These are phyloP conservation scores for Ogataea paradorogensis DNA, from an alignment of 805 yeast genomes.

Conservation along the genomic window DNA sequence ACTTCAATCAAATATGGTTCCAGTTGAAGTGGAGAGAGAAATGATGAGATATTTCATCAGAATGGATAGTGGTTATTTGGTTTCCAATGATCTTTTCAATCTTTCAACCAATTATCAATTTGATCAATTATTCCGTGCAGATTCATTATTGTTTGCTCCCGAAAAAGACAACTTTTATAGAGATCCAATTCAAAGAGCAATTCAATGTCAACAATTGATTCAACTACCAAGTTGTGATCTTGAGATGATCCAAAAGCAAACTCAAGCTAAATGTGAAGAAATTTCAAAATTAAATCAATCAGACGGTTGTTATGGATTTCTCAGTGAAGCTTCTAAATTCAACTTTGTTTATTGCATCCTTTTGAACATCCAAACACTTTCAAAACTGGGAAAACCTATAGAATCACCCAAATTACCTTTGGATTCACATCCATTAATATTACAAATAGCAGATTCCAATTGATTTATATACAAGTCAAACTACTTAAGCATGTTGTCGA, in stretches of 20 bases:
- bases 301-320: constrained; percentile 34
- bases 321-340: constrained; percentile 25
- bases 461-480: constrained; percentile 4
- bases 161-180: constrained; percentile 70
- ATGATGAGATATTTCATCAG: constrained; percentile 21
- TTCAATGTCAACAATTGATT: constrained; percentile 15
- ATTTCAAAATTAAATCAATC: constrained; percentile 1
- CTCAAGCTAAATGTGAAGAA: background rate
- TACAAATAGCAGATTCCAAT: constrained; percentile 6
- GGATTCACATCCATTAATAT: constrained; percentile 20
- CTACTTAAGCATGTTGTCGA: constrained; percentile 59
- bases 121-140: constrained; percentile 18
- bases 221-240: background rate
- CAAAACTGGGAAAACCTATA: background rate
- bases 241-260: background rate
- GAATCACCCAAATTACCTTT: constrained; percentile 1
- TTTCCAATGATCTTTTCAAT: background rate
- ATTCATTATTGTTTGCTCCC: constrained; percentile 50
- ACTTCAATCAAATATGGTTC: constrained; percentile 24
- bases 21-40: constrained; percentile 32
- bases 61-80: background rate
- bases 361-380: constrained; percentile 8
- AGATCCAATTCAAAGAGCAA: constrained; percentile 37
- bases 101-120: constrained; percentile 3
- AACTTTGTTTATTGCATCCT: constrained; percentile 22